Evolutionary conservation across 495 filamentous ascomycete species (phyloP).

Genomic region (Penicillium argentinense): DNA sequence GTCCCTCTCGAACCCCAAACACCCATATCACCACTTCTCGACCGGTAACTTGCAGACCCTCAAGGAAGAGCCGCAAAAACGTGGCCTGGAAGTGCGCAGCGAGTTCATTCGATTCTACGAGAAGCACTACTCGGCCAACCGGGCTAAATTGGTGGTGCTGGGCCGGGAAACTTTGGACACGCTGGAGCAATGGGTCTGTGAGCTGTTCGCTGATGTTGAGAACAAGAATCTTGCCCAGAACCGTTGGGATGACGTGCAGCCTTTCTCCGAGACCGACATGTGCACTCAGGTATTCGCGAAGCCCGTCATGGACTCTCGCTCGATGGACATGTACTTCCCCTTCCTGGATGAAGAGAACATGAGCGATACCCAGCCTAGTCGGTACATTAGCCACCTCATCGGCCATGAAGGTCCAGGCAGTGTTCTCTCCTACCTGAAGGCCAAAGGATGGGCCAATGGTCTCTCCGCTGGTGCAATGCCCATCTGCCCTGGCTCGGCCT

Average conservation of each 20-base stretch:
- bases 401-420: conserved; percentile 97
- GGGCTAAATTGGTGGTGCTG: conserved; percentile 92
- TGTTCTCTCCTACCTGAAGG: conserved; percentile 92
- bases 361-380: conserved; percentile 80
- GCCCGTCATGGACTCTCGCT: conserved; percentile 90
- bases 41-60: conserved; percentile 91
- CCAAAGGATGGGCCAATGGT: conserved; percentile 91
- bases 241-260: conserved; percentile 74
- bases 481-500: conserved; percentile 78
- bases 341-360: conserved; percentile 85
- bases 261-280: conserved; percentile 66
- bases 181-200: conserved; percentile 82
- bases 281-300: conserved; percentile 87
- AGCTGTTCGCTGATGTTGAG: conserved; percentile 77
- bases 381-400: conserved; percentile 91
- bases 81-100: conserved; percentile 83
- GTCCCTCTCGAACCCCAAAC: conserved; percentile 81
- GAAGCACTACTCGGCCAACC: conserved; percentile 90
- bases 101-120: conserved; percentile 95
- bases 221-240: conserved; percentile 85
- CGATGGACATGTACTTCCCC: conserved; percentile 83
- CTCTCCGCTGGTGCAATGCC: conserved; percentile 75
- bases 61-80: conserved; percentile 76
- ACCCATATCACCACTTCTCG: conserved; percentile 95
- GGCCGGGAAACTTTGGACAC: conserved; percentile 87